Conservation (phyloP, 176 grass and related monocot species). For the Paspalum notatum region DNA sequence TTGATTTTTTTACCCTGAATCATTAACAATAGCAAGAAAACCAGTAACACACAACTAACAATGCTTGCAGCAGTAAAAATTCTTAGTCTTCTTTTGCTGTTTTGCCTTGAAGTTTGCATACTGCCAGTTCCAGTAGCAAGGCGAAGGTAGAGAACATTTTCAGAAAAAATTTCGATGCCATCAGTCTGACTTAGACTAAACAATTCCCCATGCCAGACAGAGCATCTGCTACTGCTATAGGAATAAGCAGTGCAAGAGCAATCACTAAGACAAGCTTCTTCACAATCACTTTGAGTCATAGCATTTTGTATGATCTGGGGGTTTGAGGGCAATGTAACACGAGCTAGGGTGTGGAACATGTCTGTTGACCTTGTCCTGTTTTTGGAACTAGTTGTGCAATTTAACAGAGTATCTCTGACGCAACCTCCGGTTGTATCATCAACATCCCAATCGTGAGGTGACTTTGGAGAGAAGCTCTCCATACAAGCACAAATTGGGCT, state of each 20-base stretch:
- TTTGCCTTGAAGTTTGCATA: not conserved
- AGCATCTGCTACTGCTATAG: conserved; percentile 32
- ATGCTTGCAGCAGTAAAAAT: not conserved
- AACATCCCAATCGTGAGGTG: conserved; percentile 25
- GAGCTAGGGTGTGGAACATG: no score
- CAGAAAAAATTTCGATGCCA: not conserved
- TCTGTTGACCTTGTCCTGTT: not conserved
- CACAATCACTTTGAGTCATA: no score
- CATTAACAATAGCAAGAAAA: not conserved
- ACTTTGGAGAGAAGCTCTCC: conserved; percentile 5
- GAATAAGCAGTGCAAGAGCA: conserved; percentile 28
- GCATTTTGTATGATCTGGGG: no score
- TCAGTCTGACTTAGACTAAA: conserved; percentile 1
- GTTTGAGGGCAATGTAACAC: no score
- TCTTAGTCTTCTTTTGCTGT: not conserved
- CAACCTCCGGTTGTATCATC: conserved; percentile 45
- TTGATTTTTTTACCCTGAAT: not conserved
- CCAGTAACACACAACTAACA: not conserved
- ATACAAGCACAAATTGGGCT: not conserved
- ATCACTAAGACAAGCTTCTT: not conserved
- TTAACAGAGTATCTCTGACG: conserved; percentile 27
- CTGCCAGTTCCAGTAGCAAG: not conserved
- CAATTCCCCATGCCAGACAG: conserved; percentile 48
- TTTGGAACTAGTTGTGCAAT: conserved; percentile 15
- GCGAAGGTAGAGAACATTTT: not conserved